phyloP scores from a whole-genome alignment of 441 rosid species.

The Viola pubescens region DNA sequence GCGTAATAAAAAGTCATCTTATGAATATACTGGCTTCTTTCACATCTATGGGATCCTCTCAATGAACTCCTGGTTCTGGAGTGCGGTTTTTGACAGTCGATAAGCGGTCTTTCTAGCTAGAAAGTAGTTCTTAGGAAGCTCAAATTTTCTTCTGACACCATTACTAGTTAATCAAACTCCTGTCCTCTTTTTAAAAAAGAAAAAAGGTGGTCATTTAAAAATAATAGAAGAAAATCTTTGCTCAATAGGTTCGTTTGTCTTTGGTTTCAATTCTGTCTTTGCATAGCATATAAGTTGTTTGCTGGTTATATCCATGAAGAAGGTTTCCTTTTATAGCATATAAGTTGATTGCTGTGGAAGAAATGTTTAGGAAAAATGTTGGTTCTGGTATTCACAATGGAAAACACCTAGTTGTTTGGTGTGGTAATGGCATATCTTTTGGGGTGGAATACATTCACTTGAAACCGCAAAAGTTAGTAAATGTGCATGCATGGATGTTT shows the following conservation, averaged over 20 bases:
- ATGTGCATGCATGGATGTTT: too few species aligned
- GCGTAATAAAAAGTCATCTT: constrained; percentile 51
- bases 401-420: neutral
- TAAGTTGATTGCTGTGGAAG: neutral
- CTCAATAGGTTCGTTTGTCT: neutral
- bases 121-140: constrained; percentile 3
- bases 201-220: too few species aligned
- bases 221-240: neutral
- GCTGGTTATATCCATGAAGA: too few species aligned
- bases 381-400: neutral
- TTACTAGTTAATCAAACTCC: neutral
- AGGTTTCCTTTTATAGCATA: neutral
- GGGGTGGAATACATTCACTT: neutral
- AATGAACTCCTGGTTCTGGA: constrained; percentile 92
- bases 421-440: neutral
- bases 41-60: constrained; percentile 62
- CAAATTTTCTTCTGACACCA: neutral
- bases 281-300: too few species aligned
- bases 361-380: neutral
- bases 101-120: constrained; percentile 21
- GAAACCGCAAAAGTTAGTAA: neutral
- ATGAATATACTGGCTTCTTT: constrained; percentile 74
- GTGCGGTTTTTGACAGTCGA: constrained; percentile 77
- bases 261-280: neutral
- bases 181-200: too few species aligned